Evolutionary conservation across 2,329 filamentous ascomycete genomes (phyloP).

Genomic region (Verticillium tricorpus): DNA sequence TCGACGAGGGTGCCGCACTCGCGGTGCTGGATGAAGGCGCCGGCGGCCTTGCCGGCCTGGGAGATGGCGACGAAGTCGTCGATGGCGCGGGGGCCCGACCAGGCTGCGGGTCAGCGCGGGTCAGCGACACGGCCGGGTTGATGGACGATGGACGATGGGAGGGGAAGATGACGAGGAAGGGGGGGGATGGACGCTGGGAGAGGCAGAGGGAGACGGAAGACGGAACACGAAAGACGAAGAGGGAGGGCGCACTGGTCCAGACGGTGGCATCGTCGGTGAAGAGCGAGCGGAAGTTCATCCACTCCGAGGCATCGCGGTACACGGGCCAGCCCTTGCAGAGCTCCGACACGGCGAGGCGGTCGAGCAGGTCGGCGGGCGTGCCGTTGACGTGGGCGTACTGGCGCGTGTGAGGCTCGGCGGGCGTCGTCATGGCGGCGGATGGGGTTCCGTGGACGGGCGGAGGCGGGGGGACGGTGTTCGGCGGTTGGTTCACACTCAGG

Average conservation of each 20-base stretch:
- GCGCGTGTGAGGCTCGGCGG: constrained; percentile 9
- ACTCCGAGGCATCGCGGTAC: constrained; percentile 48
- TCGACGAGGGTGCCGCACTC: constrained; percentile 45
- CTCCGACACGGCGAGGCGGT: constrained; percentile 41
- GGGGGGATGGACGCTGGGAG: too few relatives aligned
- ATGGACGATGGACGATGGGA: background rate
- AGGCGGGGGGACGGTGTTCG: too few relatives aligned
- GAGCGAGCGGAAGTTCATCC: constrained; percentile 45
- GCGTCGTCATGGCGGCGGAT: constrained; percentile 5
- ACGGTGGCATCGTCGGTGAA: constrained; percentile 42
- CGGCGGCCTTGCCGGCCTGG: constrained; percentile 42
- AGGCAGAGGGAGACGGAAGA: background rate
- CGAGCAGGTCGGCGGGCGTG: constrained; percentile 30
- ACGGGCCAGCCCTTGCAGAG: constrained; percentile 52
- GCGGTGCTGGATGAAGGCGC: constrained; percentile 54
- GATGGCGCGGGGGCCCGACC: constrained; percentile 33
- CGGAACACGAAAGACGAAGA: too few relatives aligned
- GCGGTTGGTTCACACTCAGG: too few relatives aligned
- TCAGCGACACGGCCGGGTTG: too few relatives aligned
- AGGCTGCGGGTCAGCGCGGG: too few relatives aligned
- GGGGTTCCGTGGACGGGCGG: too few relatives aligned
- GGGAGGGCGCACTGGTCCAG: constrained; percentile 39
- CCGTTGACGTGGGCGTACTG: constrained; percentile 42
- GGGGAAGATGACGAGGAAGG: background rate
- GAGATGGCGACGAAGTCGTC: constrained; percentile 40